A percentile compares a stretch with the other conserved stretches of the same genome.
Evolutionary conservation across 441 rosid species (phyloP).

Genomic region (Erodium texanum): DNA sequence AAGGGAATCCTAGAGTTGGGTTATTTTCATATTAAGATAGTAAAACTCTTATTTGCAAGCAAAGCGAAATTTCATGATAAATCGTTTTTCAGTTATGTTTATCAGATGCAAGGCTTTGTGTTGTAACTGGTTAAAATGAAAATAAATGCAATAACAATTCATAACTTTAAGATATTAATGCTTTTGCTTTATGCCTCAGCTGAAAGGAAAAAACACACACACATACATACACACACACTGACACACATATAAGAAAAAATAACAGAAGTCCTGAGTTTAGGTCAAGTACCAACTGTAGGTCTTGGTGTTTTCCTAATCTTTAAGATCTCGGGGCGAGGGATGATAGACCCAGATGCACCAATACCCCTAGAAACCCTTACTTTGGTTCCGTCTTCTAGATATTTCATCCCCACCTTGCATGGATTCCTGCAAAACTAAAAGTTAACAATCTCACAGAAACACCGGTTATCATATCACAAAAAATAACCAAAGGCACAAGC

Average conservation of each 20-base stretch:
- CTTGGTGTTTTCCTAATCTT: conserved; percentile 78
- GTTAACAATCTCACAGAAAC: conserved; percentile 3
- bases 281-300: conserved; percentile 55
- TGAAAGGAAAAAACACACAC: background rate
- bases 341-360: conserved; percentile 74
- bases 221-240: no score
- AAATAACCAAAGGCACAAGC: conserved; percentile 3
- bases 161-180: background rate
- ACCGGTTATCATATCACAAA: background rate
- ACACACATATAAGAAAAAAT: background rate
- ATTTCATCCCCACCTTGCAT: conserved; percentile 66
- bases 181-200: background rate
- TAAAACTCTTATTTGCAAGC: background rate
- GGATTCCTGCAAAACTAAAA: conserved; percentile 50
- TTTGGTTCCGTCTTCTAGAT: conserved; percentile 91
- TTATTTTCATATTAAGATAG: background rate
- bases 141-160: background rate
- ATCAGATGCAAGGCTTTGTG: no score
- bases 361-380: conserved; percentile 82
- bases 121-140: no score
- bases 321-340: conserved; percentile 89
- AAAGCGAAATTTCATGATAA: background rate
- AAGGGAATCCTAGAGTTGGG: background rate
- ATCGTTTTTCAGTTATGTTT: no score
- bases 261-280: background rate